Percentiles rank a stretch among this genome's conserved stretches.
Conservation (phyloP, 768 basidiomycete species). For the Crepidotus variabilis region DNA sequence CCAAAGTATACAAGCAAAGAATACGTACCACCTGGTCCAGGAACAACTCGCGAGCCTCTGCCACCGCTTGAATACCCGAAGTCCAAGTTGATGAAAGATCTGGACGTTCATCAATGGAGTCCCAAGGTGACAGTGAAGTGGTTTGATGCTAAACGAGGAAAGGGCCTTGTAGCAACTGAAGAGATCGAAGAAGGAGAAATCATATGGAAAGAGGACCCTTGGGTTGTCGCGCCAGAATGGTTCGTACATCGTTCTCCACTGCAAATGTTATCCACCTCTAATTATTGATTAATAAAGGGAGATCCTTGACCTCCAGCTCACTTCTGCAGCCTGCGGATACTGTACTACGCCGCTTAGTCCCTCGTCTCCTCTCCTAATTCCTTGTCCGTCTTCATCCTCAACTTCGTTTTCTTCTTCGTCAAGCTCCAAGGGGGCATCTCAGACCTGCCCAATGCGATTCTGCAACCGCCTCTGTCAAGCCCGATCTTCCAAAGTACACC, state of each 20-base stretch:
- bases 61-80: slow-evolving; percentile 41
- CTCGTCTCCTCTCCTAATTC: slow-evolving; percentile 41
- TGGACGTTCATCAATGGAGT: slow-evolving; percentile 64
- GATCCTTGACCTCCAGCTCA: slow-evolving; percentile 65
- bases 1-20: slow-evolving; percentile 5
- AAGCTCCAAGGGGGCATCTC: not conserved
- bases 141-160: slow-evolving; percentile 72
- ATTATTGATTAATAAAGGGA: slow-evolving; percentile 46
- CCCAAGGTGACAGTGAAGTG: slow-evolving; percentile 60
- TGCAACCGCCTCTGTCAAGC: slow-evolving; percentile 77
- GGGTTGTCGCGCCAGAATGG: slow-evolving; percentile 80
- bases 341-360: slow-evolving; percentile 65
- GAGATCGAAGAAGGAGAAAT: slow-evolving; percentile 67
- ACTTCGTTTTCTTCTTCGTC: slow-evolving; percentile 19
- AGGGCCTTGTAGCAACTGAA: slow-evolving; percentile 74
- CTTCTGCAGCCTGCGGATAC: slow-evolving; percentile 60
- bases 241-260: slow-evolving; percentile 23
- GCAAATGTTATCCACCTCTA: not conserved
- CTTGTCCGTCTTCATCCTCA: slow-evolving; percentile 46
- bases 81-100: slow-evolving; percentile 59
- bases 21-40: slow-evolving; percentile 7
- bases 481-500: slow-evolving; percentile 61
- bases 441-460: slow-evolving; percentile 60
- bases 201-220: slow-evolving; percentile 86
- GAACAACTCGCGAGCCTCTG: slow-evolving; percentile 11